These are phyloP conservation scores for Fusarium lyarnte DNA, from an alignment of 2,329 filamentous ascomycete species.

Conservation along the genomic window DNA sequence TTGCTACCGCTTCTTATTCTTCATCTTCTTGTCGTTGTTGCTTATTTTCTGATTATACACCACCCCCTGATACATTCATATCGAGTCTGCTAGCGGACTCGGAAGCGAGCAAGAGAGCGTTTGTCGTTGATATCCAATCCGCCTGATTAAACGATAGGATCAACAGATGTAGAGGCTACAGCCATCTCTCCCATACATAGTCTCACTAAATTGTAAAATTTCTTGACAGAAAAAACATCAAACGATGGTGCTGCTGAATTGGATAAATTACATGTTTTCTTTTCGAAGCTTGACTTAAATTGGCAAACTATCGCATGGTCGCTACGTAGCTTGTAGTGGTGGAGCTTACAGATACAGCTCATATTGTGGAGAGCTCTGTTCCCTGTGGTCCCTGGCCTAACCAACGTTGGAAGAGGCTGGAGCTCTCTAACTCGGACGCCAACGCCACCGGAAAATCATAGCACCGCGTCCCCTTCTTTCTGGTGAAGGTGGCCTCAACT, in stretches of 20 bases:
- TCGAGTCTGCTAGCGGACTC: conserved; percentile 48
- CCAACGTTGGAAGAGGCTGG: not conserved
- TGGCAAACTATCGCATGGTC: conserved; percentile 15
- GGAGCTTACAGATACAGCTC: conserved; percentile 11
- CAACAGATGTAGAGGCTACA: conserved; percentile 42
- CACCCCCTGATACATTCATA: conserved; percentile 46
- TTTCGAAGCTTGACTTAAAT: conserved; percentile 4
- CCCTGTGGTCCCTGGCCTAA: not conserved
- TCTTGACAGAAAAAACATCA: not conserved
- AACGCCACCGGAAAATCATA: conserved; percentile 48
- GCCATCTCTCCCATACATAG: conserved; percentile 47
- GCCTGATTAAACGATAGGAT: conserved; percentile 33
- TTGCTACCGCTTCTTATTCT: conserved; percentile 31
- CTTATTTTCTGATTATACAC: conserved; percentile 47
- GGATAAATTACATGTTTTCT: conserved; percentile 12
- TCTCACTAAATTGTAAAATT: conserved; percentile 48
- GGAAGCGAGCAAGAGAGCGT: conserved; percentile 43
- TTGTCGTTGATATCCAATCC: conserved; percentile 43
- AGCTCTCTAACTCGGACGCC: conserved; percentile 1
- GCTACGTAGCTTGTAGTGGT: conserved; percentile 5
- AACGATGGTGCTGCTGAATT: not conserved
- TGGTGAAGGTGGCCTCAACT: conserved; percentile 56
- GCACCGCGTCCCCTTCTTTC: conserved; percentile 46
- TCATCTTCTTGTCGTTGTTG: conserved; percentile 38
- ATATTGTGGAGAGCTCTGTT: conserved; percentile 5